Percentiles rank a stretch among this genome's conserved stretches.
Evolutionary conservation across 371 early-diverging fungal species (phyloP).

Genomic region (Paraphysoderma sedebokerense): DNA sequence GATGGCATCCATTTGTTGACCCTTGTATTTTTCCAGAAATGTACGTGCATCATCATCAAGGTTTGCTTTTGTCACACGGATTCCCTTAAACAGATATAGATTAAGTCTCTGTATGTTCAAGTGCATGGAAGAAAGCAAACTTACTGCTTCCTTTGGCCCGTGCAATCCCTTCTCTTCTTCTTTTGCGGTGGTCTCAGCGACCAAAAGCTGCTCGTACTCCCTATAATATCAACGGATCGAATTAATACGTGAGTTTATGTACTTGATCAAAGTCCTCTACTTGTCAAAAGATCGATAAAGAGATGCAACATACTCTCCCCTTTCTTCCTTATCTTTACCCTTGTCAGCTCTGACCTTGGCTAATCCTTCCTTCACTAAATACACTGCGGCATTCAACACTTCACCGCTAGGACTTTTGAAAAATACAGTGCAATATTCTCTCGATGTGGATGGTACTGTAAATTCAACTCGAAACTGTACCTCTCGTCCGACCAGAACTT

Average conservation of each 20-base stretch:
- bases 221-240: slow-evolving; percentile 6
- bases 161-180: no score
- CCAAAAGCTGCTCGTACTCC: slow-evolving; percentile 34
- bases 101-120: no score
- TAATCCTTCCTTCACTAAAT: slow-evolving; percentile 57
- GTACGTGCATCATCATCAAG: slow-evolving; percentile 47
- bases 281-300: background rate
- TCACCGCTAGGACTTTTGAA: no score
- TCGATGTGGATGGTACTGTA: slow-evolving; percentile 34
- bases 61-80: no score
- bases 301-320: background rate
- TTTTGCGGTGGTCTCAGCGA: slow-evolving; percentile 6
- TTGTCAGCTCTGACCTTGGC: no score
- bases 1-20: slow-evolving; percentile 59
- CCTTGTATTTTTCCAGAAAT: slow-evolving; percentile 67
- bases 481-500: slow-evolving; percentile 71
- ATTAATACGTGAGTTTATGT: background rate
- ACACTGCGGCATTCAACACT: no score
- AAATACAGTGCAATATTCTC: slow-evolving; percentile 51
- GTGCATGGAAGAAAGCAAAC: no score
- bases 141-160: no score
- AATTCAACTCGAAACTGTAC: slow-evolving; percentile 70
- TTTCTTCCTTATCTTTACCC: no score
- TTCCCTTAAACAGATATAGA: no score
- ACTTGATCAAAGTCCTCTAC: background rate